Base-by-base conservation (phyloP, 2,329 filamentous ascomycete genomes). In the Alternaria gansuensis region DNA sequence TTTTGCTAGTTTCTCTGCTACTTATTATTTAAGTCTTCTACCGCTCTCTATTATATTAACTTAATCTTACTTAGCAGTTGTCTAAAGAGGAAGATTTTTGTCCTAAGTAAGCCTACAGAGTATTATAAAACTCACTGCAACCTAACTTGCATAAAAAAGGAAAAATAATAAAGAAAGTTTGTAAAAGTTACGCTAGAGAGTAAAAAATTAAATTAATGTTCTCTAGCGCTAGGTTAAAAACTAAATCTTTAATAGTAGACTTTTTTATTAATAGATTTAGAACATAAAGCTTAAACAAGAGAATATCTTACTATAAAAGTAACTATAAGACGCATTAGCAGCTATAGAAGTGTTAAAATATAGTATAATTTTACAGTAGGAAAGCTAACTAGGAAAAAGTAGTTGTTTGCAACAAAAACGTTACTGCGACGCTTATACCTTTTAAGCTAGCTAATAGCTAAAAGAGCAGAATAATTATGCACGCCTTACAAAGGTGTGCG, bases 241-340 rank as follows among this genome's bases (percentile, higher is more conserved):
- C n/a, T 33, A 4, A 54, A 4, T 28, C 17, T 50, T 28, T 6
- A 54, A 50, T 11, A 1, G 5, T 56, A 54, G 51, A 54, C 13
- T 46, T 28, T 45, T 50, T 26, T 10, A 39, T 54, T 58, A 45
- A 59, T 24, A 13, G 37, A 26, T 41, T 34, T 24, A 59, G 56
- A 59, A 54, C 11, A 59, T 2, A 59, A 31, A 54, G 31, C 56
- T 59, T 51, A 3, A 54, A 31, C 11, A 28, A 40, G 26, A 59
- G 14, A 59, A 51, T 14, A 11, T 33, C 2, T 59, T 31, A 9
- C 51, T 59, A 40, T 24, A 40, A 21, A 23, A 51, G 40, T 39
- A 14, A 21, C 31, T 59, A 4, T 45, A 40, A 46, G 14, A 46
- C 23, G 39, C 29, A 36, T 23, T 51, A 50, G 40, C 17, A 53